A percentile compares a stretch with the other conserved stretches of the same genome.
Evolutionary conservation across 1,284 basidiomycete genomes (phyloP).

Genomic region (Ustilago sp.): DNA sequence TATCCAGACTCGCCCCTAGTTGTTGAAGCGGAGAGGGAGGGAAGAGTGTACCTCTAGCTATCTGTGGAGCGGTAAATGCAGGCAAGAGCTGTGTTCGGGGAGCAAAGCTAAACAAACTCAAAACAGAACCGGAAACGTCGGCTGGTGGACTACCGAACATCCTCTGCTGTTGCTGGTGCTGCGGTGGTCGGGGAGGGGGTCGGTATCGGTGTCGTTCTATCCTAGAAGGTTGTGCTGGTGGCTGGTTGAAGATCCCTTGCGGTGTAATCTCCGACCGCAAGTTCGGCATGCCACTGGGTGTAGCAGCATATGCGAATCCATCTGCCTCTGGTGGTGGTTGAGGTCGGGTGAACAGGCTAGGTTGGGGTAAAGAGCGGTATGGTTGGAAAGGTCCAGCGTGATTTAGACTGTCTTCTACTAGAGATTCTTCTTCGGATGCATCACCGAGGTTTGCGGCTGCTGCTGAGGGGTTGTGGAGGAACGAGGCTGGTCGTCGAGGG

Average conservation of each 20-base stretch:
- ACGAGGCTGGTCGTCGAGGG: background rate
- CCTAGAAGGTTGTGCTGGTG: background rate
- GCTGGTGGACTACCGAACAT: slow-evolving; percentile 1
- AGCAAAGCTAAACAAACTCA: background rate
- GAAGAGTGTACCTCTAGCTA: background rate
- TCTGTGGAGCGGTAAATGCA: slow-evolving; percentile 4
- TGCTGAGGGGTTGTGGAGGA: slow-evolving; percentile 1
- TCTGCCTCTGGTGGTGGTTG: background rate
- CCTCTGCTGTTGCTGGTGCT: background rate
- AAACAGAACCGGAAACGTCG: background rate
- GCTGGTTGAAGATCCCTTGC: background rate
- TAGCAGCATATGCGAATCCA: slow-evolving; percentile 11
- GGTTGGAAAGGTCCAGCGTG: background rate
- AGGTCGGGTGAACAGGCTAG: slow-evolving; percentile 5
- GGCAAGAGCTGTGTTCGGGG: background rate
- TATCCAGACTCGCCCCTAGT: slow-evolving; percentile 21
- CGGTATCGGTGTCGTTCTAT: slow-evolving; percentile 2
- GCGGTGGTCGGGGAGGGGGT: background rate
- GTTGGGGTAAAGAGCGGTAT: background rate
- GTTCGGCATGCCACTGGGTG: slow-evolving; percentile 6
- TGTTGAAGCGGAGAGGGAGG: background rate
- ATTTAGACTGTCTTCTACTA: slow-evolving; percentile 19
- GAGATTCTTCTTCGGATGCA: slow-evolving; percentile 2
- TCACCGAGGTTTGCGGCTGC: background rate
- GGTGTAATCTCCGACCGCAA: background rate